Evolutionary conservation across 257 asterid genomes (phyloP).

Genomic region (Handroanthus guayacan): DNA sequence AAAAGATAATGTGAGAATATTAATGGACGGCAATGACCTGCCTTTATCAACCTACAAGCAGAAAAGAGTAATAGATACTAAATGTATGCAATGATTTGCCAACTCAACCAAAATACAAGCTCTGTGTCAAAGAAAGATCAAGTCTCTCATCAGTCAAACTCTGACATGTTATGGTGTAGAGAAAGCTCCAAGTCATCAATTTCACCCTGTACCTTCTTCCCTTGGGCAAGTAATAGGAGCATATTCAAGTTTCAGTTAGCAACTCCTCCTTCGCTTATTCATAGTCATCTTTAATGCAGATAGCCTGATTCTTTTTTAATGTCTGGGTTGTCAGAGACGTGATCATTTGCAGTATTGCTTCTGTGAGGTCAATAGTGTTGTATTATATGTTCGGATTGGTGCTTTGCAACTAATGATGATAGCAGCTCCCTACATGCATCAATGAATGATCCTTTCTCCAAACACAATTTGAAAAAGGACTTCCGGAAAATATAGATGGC

Average conservation of each 20-base stretch:
- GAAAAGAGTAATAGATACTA: neutral
- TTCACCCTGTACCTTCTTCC: neutral
- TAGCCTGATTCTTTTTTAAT: neutral
- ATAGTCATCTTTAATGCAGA: neutral
- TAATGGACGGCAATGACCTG: neutral
- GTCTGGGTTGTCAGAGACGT: neutral
- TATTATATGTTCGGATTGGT: neutral
- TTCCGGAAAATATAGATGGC: neutral
- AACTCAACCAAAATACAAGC: neutral
- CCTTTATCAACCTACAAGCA: too few species aligned
- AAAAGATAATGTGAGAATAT: slow-evolving; percentile 4
- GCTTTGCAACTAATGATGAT: neutral
- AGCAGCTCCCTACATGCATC: neutral
- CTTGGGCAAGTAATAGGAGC: neutral
- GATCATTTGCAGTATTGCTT: neutral
- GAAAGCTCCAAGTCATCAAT: slow-evolving; percentile 3
- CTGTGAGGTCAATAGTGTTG: slow-evolving; percentile 7
- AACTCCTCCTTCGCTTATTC: neutral
- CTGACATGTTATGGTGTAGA: neutral
- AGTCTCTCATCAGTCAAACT: neutral
- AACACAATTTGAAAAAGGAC: slow-evolving; percentile 23
- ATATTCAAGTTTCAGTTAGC: neutral
- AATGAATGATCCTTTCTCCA: too few species aligned
- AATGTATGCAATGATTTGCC: neutral
- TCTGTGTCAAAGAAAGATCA: neutral